Evolutionary conservation across 108 stramenopile species (phyloP).

Genomic region (Skeletonema menzelii): DNA sequence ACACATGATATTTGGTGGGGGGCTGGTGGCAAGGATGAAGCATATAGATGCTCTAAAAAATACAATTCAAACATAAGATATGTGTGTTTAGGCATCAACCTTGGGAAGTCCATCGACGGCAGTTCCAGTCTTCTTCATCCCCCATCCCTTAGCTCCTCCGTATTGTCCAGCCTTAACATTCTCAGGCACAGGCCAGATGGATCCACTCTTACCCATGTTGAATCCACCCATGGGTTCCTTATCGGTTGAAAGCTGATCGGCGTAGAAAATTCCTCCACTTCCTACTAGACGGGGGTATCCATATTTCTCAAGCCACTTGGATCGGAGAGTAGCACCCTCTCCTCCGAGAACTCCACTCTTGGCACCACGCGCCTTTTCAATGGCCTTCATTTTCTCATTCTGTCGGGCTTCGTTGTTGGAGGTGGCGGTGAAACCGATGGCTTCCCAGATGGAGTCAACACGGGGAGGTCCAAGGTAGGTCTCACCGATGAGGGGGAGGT

Average conservation of each 20-base stretch:
- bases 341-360: conserved; percentile 69
- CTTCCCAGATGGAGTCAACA: conserved; percentile 86
- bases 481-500: conserved; percentile 84
- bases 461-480: conserved; percentile 87
- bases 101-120: conserved; percentile 84
- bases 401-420: conserved; percentile 89
- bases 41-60: neutral
- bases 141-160: conserved; percentile 87
- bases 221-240: conserved; percentile 89
- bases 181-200: conserved; percentile 85
- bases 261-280: conserved; percentile 89
- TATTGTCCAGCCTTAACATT: conserved; percentile 75
- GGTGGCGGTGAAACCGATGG: conserved; percentile 88
- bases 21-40: neutral
- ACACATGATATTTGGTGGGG: neutral
- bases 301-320: conserved; percentile 87
- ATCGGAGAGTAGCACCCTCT: conserved; percentile 70
- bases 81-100: conserved; percentile 44
- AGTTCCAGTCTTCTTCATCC: conserved; percentile 86
- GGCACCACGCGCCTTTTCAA: conserved; percentile 75
- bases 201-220: conserved; percentile 90
- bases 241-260: conserved; percentile 85
- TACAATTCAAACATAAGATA: conserved; percentile 6
- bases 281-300: conserved; percentile 89
- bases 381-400: conserved; percentile 81